Base-by-base conservation (phyloP, 2,329 filamentous ascomycete species). In the Paradendryphiella salina region DNA sequence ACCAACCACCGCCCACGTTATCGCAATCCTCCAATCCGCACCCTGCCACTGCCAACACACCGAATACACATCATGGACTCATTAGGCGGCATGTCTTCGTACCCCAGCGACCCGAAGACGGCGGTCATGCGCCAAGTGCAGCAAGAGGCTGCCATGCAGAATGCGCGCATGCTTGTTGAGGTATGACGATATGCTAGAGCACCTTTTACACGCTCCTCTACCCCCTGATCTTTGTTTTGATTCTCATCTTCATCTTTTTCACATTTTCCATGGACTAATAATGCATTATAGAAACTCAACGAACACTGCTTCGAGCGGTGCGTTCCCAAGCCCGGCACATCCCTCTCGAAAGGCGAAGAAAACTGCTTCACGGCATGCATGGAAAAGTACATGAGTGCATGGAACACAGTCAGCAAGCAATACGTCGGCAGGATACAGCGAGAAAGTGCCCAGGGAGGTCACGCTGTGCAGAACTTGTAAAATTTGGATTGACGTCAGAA, bases 281-380 rank as follows among this genome's bases (percentile, higher is more conserved):
- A 46, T 7, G 10, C 29, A 18, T 7, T 5, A 9, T 15, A 54
- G 61, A 81, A 81, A 76, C 71, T 82, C 57, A 81, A 81, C 70
- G 78, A 80, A 61, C 78, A 81, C 71, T 81, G 79, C 72, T 82
- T 81, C 73, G 78, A 80, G 58, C 77, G 77, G 65, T 81, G 79
- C 73, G 71, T 82, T 23, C 78, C 79, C 38, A 79, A 79, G 60
- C 79, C 79, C 54, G 75, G 76, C 51, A 68, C 75, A 37, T 79
- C 78, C 9, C 71, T 81, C 42, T 80, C 78, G 21, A 77, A 75
- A 38, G 72, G 74, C 67, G 79, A 82, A 63, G 66, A 75, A 56
- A 72, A 67, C 14, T 81, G 79, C 73, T 78, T 79, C 63, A 77
- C 75, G 15, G 57, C 70, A 35, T 82, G 79, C 71, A 80, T 81